Base-by-base conservation (phyloP, 148 eudicot species). In the Heliosperma pusillum region DNA sequence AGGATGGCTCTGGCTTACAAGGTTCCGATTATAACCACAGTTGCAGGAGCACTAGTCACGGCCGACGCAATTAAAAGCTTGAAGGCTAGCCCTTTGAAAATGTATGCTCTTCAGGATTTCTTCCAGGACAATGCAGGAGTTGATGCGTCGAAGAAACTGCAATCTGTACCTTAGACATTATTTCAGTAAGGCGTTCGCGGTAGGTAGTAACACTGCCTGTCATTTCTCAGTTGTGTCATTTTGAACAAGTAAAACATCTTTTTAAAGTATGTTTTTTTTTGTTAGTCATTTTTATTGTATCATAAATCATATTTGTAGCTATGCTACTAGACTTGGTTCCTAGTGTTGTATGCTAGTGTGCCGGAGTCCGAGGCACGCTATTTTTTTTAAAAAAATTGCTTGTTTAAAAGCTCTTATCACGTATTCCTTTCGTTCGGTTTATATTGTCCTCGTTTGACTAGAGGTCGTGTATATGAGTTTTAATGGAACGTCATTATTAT, bases 41-140 rank as follows among this genome's bases (percentile, higher is more conserved):
- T 90, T 25, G 91, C 99, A 11, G 97, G 97, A 57, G 99, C 93
- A 71, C 80, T 88, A 72, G 97, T 92, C 8, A 92, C 95, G 8
- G 92, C 91, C 1, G 97, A 85, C 53, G 99, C 97, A 21, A 88
- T 96, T n/a, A 87, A 79, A 85, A 89, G 97, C 84, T 66, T 96
- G 77, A 88, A 89, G 66, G 53, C 84, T 44, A 92, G 83, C 66
- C 83, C 90, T 74, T 78, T 88, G 58, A 80, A 88, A 71, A 88
- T 91, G 89, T 77, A 82, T 78, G 99, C 99, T 66, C 96, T 96
- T 50, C 99, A 96, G 83, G 99, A 96, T 61, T 96, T 92, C 82
- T 96, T 92, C 67, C 74, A 69, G 68, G 72, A 56, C 56, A 79
- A 68, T 15, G 74, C 78, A 21, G 84, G 70, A 74, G 53, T 57